Base-by-base conservation (phyloP, 805 yeast species). In the Wickerhamiella azyma region DNA sequence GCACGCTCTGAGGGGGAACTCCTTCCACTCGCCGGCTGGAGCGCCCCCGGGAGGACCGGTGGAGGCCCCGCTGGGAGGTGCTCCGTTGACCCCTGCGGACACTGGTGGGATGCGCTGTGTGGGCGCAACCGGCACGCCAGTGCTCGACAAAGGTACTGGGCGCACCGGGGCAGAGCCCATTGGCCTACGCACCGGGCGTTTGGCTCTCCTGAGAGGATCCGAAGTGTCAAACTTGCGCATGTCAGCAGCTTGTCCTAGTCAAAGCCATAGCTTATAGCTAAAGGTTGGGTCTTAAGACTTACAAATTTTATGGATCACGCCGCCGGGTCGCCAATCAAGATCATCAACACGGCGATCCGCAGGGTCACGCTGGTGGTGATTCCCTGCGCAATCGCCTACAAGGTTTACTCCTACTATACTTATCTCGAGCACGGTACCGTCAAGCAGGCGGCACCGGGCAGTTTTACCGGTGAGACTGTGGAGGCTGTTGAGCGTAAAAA, bases 1-100 rank as follows among this genome's bases (percentile, higher is more conserved):
- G 54, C 89, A 82, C 10, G 92, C 81, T 51, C 77, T 75, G 55
- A 89, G 70, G 1, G 79, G 75, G 54, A 77, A 77, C 53, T 62
- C 75, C 59, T 57, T 54, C 45, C 43, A 37, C 35, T 30, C 39
- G 24, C 36, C 46, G n/a, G n/a, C n/a, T n/a, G n/a, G n/a, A n/a
- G n/a, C n/a, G 40, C 36, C 33, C 38, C 33, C 45, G 26, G 17
- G 26, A 41, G 30, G 36, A n/a, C 21, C 28, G 18, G 30, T 16
- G 18, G 21, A 36, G 40, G 14, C 37, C 21, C n/a, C 11, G 39
- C 28, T 26, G 24, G 17, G 37, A 10, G 39, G 44, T 11, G 18
- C 14, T n/a, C 14, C 28, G 35, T 19, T 32, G 28, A 16, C 29
- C 11, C 39, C 38, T 9, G 43, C 48, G 28, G 46, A 36, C 37